Evolutionary conservation across 345 rosid species (phyloP), one percentile per base, ranked within the genome.

Genomic region (Fremontodendron californicum): DNA sequence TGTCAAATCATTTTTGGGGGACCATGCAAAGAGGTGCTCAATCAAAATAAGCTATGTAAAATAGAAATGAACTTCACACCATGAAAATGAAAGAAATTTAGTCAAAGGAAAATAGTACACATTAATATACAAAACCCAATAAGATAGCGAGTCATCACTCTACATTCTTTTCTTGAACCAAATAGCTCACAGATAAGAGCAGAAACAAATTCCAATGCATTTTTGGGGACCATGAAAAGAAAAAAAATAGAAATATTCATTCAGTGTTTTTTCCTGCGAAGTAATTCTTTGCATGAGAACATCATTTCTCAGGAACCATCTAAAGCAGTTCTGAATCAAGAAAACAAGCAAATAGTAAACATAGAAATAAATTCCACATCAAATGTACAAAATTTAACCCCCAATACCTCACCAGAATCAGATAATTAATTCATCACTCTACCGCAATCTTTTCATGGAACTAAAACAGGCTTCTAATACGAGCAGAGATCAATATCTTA

Each of bases 281-380:
- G 57, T 7, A 64, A 68, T 48, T 60, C 63, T 39, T 40, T n/a
- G 27, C 15, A 63, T 13, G 65, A 71, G 51, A 74, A 75, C 12
- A 45, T 0, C 52, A 77, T 61, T 46, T 31, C 18, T 19, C 0
- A n/a, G 58, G 81, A 69, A 69, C 76, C 79, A 82, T 62, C 43
- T 64, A 11, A 52, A 49, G 21, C 55, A 52, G 35, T 23, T 74
- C 35, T 23, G 54, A 45, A 58, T 43, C 12, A 46, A 62, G 63
- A 43, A 62, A 21, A 29, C 15, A 11, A 42, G 8, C n/a, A 40
- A 45, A 23, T 6, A 62, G 61, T 58, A 31, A 46, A 23, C 54
- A 46, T 27, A 7, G 64, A 27, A 49, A 37, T 21, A 73, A 12
- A 63, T 51, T 69, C 15, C 73, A 67, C 55, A 46, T 58, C 25